These are phyloP conservation scores for Anaeromyces robustus DNA, from an alignment of 192 early-diverging fungal genomes.

Conservation along the genomic window DNA sequence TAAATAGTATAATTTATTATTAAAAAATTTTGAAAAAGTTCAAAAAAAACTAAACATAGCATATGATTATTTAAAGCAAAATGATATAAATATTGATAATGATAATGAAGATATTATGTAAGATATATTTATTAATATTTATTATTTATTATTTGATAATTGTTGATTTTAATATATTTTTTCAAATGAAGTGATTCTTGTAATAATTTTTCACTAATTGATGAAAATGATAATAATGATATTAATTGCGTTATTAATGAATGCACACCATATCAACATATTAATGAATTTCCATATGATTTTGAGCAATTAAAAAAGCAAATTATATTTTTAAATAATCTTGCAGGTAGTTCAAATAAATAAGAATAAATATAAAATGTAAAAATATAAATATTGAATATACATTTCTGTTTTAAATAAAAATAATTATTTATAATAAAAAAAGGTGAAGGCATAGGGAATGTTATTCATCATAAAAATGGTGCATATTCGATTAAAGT, in stretches of 20 bases:
- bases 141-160: too few relatives aligned
- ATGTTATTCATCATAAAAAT: background rate
- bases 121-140: too few relatives aligned
- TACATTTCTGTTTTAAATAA: too few relatives aligned
- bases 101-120: background rate
- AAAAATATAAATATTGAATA: too few relatives aligned
- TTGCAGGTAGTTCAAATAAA: background rate
- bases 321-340: background rate
- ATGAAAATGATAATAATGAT: background rate
- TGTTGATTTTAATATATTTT: too few relatives aligned
- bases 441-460: background rate
- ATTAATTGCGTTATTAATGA: too few relatives aligned
- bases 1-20: too few relatives aligned
- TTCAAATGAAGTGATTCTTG: background rate
- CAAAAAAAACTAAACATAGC: background rate
- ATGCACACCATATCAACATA: too few relatives aligned
- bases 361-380: too few relatives aligned
- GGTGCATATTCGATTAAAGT: background rate
- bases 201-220: background rate
- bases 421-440: too few relatives aligned
- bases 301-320: background rate
- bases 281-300: background rate
- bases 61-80: background rate
- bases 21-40: background rate
- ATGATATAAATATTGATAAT: background rate